Conservation (phyloP, 2,329 filamentous ascomycete species). For the Venturia oleaginea region DNA sequence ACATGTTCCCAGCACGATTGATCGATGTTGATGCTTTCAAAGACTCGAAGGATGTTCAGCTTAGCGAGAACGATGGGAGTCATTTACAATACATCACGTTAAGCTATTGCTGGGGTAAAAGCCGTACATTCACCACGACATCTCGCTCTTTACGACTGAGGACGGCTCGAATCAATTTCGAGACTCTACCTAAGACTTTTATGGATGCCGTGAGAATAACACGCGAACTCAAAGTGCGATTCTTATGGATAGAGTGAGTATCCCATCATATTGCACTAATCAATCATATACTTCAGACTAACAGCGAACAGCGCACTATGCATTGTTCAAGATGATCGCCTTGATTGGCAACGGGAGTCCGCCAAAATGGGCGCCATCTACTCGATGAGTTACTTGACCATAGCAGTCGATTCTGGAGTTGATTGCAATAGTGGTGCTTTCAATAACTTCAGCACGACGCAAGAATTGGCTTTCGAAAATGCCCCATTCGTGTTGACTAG, state of each 20-base stretch:
- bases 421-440: constrained; percentile 15
- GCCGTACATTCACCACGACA: constrained; percentile 12
- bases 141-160: constrained; percentile 12
- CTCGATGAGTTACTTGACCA: constrained; percentile 16
- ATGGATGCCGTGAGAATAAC: constrained; percentile 13
- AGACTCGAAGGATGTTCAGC: not conserved
- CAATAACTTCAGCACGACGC: constrained; percentile 10
- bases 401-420: constrained; percentile 14
- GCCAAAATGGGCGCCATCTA: constrained; percentile 17
- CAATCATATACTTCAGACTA: not conserved
- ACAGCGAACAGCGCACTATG: constrained; percentile 13
- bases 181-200: constrained; percentile 13
- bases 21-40: constrained; percentile 12
- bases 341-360: constrained; percentile 16
- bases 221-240: constrained; percentile 10
- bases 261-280: not conserved
- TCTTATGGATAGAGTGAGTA: constrained; percentile 17
- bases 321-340: constrained; percentile 17
- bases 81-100: constrained; percentile 2
- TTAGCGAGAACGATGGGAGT: constrained; percentile 12
- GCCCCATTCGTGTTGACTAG: constrained; percentile 6
- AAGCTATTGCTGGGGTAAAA: constrained; percentile 14
- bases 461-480: constrained; percentile 13
- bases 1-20: constrained; percentile 9
- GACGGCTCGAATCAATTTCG: constrained; percentile 8